Evolutionary conservation across 345 rosid genomes (phyloP).

Genomic region (Leavenworthia alabamica): DNA sequence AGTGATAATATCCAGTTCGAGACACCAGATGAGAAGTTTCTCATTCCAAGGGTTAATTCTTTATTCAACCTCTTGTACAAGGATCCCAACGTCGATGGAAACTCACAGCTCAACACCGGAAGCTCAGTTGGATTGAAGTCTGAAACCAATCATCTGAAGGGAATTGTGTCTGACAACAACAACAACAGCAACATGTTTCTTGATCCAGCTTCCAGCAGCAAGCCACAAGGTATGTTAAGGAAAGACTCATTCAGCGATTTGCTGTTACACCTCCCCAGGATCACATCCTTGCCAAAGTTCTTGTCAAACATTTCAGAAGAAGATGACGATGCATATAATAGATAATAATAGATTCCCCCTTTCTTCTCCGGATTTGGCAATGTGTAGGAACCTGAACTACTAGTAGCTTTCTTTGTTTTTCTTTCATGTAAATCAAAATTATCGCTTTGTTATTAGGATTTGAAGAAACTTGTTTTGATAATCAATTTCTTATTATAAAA

Average conservation of each 20-base stretch:
- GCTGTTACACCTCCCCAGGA: constrained; percentile 83
- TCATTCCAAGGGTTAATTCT: constrained; percentile 97
- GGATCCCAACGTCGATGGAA: constrained; percentile 43
- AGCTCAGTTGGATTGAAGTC: constrained; percentile 33
- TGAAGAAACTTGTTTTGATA: constrained; percentile 48
- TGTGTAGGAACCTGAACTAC: constrained; percentile 26
- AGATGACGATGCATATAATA: constrained; percentile 49
- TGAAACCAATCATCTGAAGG: constrained; percentile 30
- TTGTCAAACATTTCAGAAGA: constrained; percentile 86
- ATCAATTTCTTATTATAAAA: constrained; percentile 38
- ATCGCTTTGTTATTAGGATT: constrained; percentile 38
- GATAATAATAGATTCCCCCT: constrained; percentile 33
- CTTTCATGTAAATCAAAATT: constrained; percentile 23
- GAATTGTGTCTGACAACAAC: constrained; percentile 28
- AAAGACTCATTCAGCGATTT: constrained; percentile 82
- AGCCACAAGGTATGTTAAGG: constrained; percentile 66
- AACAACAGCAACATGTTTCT: constrained; percentile 27
- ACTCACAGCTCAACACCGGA: constrained; percentile 49
- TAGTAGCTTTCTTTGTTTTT: constrained; percentile 14
- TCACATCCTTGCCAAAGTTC: constrained; percentile 88
- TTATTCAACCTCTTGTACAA: constrained; percentile 91
- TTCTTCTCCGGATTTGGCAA: constrained; percentile 22
- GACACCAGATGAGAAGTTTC: constrained; percentile 81
- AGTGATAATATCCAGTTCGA: constrained; percentile 62
- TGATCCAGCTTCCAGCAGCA: constrained; percentile 51